phyloP scores from a whole-genome alignment of 2,329 filamentous ascomycete genomes.

The Diplodia mutila region DNA sequence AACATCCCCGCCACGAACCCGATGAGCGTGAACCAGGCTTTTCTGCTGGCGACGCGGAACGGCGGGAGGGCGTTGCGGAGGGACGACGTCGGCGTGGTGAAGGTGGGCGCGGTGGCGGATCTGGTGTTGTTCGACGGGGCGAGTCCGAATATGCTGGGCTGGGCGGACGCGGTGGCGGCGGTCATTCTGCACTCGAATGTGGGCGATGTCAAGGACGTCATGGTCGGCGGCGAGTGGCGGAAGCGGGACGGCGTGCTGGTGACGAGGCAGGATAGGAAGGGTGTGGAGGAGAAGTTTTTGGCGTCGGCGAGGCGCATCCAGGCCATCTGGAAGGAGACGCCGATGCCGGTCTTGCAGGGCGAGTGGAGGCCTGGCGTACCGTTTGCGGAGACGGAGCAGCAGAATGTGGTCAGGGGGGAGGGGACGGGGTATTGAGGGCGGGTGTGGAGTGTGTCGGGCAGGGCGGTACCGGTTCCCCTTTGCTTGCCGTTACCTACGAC shows the following conservation, averaged over 20 bases:
- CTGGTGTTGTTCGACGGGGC: conserved; percentile 57
- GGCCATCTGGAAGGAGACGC: conserved; percentile 28
- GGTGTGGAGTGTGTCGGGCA: background rate
- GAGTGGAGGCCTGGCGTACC: background rate
- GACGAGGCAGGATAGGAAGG: conserved; percentile 28
- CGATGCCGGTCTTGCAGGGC: conserved; percentile 18
- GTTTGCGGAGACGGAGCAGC: conserved; percentile 1
- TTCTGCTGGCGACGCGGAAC: conserved; percentile 57
- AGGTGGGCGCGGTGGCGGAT: conserved; percentile 59
- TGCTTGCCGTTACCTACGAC: too few species aligned
- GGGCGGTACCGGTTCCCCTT: too few species aligned
- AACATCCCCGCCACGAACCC: conserved; percentile 53
- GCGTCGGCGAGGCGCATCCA: conserved; percentile 32
- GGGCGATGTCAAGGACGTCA: conserved; percentile 56
- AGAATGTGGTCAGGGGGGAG: conserved; percentile 20
- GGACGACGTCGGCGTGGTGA: conserved; percentile 57
- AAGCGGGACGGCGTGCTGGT: conserved; percentile 51
- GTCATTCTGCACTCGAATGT: conserved; percentile 60
- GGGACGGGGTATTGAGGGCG: conserved; percentile 26
- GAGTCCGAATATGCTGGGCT: conserved; percentile 56
- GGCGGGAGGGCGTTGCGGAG: conserved; percentile 58
- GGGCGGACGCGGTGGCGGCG: conserved; percentile 60
- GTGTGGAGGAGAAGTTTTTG: conserved; percentile 32
- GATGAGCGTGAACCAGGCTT: conserved; percentile 60
- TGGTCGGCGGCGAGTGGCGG: conserved; percentile 54